Evolutionary conservation across 495 filamentous ascomycete genomes (phyloP), one percentile per base, ranked within the genome.

Genomic region (Lepidopterella palustris): DNA sequence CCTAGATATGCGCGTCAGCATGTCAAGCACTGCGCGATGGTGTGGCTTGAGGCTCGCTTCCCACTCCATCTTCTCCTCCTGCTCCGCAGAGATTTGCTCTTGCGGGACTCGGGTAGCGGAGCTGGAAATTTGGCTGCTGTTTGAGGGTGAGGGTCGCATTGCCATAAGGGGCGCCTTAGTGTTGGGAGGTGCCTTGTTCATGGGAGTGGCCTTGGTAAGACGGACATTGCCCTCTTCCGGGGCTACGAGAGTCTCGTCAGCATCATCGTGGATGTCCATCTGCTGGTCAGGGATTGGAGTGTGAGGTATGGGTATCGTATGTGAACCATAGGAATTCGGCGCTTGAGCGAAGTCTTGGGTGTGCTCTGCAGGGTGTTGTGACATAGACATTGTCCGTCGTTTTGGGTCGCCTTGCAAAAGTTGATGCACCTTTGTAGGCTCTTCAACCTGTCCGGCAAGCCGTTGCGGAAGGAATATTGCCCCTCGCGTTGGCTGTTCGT

Each of bases 71-170:
- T 63, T 60, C 49, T 67, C 64, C 15, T 53, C 54, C 3, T 57
- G 29, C n/a, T 47, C 49, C 4, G 40, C 27, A n/a, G 47, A 15
- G 0, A 45, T 47, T 21, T 54, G 21, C 26, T 60, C 48, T 15
- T 50, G 20, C 24, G 27, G n/a, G 11, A 24, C 28, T 1, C 20
- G 18, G n/a, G 42, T 45, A 6, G 57, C 57, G 3, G 64, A 67
- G 18, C 60, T 67, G n/a, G 64, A 67, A 54, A 60, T 67, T 27
- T 67, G 64, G n/a, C 32, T 57, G 57, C 64, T 67, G n/a, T 42
- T 31, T 3, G 57, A 57, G 10, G 60, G 57, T 28, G 64, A 67
- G 15, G 64, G 63, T 4, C 15, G 15, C n/a, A 60, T 26, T n/a
- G 50, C 1, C 20, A 40, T 18, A n/a, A 52, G 60, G 5, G 59